These are phyloP conservation scores for Luffa aegyptiaca DNA, from an alignment of 306 rosid genomes.

Conservation along the genomic window DNA sequence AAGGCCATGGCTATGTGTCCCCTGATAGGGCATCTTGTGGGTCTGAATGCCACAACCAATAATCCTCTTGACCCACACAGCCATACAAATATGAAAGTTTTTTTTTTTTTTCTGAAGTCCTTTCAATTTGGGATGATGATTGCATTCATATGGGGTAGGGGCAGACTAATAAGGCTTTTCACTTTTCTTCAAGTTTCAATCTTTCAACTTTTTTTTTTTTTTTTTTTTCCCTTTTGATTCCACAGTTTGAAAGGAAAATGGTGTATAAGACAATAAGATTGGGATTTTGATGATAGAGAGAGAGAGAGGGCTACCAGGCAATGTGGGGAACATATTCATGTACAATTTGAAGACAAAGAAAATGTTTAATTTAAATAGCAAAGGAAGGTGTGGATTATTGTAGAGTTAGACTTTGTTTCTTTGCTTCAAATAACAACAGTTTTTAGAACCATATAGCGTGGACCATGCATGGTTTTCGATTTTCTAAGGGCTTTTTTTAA, in stretches of 20 bases:
- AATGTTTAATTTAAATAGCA: slow-evolving; percentile 16
- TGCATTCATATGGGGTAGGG: slow-evolving; percentile 52
- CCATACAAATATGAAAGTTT: slow-evolving; percentile 13
- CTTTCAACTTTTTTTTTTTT: slow-evolving; percentile 29
- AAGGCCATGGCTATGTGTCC: slow-evolving; percentile 78
- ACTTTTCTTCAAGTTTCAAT: slow-evolving; percentile 21
- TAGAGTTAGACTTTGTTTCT: slow-evolving; percentile 44
- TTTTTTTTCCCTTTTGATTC: slow-evolving; percentile 11
- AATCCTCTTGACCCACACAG: slow-evolving; percentile 55
- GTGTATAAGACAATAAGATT: slow-evolving; percentile 23
- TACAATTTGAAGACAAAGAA: slow-evolving; percentile 44
- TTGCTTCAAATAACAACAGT: slow-evolving; percentile 23
- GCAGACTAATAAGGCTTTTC: slow-evolving; percentile 27
- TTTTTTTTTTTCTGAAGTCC: neutral
- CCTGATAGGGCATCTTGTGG: slow-evolving; percentile 39
- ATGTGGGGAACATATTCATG: slow-evolving; percentile 98
- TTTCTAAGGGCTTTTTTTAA: neutral
- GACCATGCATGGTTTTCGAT: neutral
- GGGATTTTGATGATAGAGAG: slow-evolving; percentile 22
- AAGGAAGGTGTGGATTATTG: slow-evolving; percentile 16
- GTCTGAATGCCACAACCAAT: slow-evolving; percentile 35
- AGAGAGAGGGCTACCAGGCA: slow-evolving; percentile 35
- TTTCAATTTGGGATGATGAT: slow-evolving; percentile 60
- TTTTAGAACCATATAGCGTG: neutral
- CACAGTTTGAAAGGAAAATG: slow-evolving; percentile 13